Conservation (phyloP, 768 basidiomycete genomes). For the Tricholomella constricta region DNA sequence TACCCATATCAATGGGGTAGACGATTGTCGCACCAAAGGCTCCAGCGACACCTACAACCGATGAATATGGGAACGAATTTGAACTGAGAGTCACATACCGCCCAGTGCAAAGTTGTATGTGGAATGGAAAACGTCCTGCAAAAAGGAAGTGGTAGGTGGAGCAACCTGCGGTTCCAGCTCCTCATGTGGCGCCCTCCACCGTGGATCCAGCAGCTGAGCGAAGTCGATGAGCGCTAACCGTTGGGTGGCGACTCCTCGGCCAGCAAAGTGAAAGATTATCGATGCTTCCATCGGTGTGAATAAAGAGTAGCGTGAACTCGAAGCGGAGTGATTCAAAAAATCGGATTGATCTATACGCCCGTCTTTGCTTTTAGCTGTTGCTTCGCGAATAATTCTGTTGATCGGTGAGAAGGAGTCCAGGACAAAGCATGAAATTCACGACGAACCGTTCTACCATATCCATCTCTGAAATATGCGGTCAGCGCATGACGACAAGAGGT, state of each 20-base stretch:
- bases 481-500: neutral
- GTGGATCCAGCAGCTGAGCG: slow-evolving; percentile 88
- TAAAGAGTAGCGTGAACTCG: slow-evolving; percentile 87
- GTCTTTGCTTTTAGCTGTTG: slow-evolving; percentile 87
- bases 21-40: slow-evolving; percentile 97
- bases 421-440: neutral
- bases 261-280: slow-evolving; percentile 97
- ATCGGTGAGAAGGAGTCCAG: slow-evolving; percentile 8
- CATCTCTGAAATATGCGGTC: slow-evolving; percentile 63
- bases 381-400: slow-evolving; percentile 82
- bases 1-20: slow-evolving; percentile 93
- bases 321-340: slow-evolving; percentile 87
- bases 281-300: slow-evolving; percentile 99
- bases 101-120: slow-evolving; percentile 88
- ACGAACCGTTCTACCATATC: slow-evolving; percentile 89
- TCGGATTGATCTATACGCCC: slow-evolving; percentile 96
- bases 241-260: slow-evolving; percentile 68
- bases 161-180: slow-evolving; percentile 38
- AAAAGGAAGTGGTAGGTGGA: slow-evolving; percentile 39
- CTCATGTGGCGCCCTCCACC: slow-evolving; percentile 76
- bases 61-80: slow-evolving; percentile 16
- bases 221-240: slow-evolving; percentile 89
- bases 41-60: slow-evolving; percentile 76
- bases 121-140: slow-evolving; percentile 66
- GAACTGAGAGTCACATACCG: slow-evolving; percentile 41